phyloP scores from a whole-genome alignment of 164 flowering plant genomes.

The Houttuynia cordata region DNA sequence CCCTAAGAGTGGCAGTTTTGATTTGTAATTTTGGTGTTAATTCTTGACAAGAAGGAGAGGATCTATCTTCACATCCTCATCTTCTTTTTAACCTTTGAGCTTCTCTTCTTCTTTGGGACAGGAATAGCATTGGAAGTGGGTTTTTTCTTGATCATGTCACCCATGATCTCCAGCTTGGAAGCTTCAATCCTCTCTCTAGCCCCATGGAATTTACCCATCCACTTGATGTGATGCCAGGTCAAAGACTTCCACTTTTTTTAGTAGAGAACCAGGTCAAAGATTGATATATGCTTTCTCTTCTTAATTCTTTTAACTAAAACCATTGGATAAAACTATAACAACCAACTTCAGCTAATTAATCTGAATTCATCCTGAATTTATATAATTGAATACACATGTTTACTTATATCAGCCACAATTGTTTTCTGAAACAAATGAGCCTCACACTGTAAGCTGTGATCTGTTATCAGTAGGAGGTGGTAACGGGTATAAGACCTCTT shows the following conservation, averaged over 20 bases:
- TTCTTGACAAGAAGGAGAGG: not conserved
- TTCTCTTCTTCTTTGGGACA: not conserved
- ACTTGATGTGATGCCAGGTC: constrained; percentile 11
- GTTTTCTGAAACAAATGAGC: no score
- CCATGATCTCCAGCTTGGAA: constrained; percentile 13
- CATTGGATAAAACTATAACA: no score
- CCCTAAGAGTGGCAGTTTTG: not conserved
- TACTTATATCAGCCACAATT: no score
- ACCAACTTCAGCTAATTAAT: no score
- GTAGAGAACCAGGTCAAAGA: no score
- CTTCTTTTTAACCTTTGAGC: not conserved
- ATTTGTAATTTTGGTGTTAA: not conserved
- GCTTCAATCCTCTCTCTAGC: constrained; percentile 11
- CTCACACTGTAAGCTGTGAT: no score
- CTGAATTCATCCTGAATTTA: no score
- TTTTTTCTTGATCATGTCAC: constrained; percentile 12
- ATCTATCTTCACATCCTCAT: no score
- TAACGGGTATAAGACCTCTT: not conserved
- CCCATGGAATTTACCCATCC: constrained; percentile 8
- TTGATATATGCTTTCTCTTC: no score
- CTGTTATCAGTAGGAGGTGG: not conserved
- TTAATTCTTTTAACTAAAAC: no score
- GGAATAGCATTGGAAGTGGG: constrained; percentile 5
- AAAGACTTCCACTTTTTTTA: not conserved
- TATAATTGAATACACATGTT: no score